Evolutionary conservation across 305 asterid genomes (phyloP).

Genomic region (Fraxinus paxiana): DNA sequence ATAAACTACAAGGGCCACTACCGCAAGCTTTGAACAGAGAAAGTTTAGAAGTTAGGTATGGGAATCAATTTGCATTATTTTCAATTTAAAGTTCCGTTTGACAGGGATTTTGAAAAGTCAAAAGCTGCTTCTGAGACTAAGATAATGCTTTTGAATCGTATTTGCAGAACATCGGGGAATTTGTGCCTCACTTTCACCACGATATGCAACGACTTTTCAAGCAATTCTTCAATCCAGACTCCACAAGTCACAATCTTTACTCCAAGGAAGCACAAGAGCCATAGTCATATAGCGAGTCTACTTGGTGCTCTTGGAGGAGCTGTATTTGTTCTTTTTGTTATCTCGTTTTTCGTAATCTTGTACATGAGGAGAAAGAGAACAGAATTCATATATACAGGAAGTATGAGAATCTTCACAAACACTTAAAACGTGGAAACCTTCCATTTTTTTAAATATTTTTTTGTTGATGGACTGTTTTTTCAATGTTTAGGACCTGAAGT

Average conservation of each 20-base stretch:
- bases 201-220: constrained; percentile 51
- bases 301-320: constrained; percentile 62
- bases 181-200: constrained; percentile 72
- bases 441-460: background rate
- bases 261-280: constrained; percentile 52
- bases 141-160: background rate
- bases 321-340: constrained; percentile 38
- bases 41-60: constrained; percentile 68
- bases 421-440: background rate
- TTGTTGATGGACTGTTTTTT: background rate
- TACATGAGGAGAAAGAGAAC: constrained; percentile 46
- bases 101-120: background rate
- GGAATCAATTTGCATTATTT: background rate
- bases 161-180: constrained; percentile 75
- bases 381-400: constrained; percentile 30
- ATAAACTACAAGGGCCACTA: constrained; percentile 78
- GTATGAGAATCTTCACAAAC: constrained; percentile 34
- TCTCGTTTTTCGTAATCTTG: constrained; percentile 49
- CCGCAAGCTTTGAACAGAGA: constrained; percentile 70
- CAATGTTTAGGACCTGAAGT: constrained; percentile 36
- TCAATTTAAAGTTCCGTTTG: background rate
- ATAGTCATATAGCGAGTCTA: constrained; percentile 43
- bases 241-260: constrained; percentile 74
- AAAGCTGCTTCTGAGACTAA: background rate
- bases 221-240: constrained; percentile 50